These are phyloP conservation scores for Oleoguttula mirabilis DNA, from an alignment of 495 filamentous ascomycete genomes.

Conservation along the genomic window DNA sequence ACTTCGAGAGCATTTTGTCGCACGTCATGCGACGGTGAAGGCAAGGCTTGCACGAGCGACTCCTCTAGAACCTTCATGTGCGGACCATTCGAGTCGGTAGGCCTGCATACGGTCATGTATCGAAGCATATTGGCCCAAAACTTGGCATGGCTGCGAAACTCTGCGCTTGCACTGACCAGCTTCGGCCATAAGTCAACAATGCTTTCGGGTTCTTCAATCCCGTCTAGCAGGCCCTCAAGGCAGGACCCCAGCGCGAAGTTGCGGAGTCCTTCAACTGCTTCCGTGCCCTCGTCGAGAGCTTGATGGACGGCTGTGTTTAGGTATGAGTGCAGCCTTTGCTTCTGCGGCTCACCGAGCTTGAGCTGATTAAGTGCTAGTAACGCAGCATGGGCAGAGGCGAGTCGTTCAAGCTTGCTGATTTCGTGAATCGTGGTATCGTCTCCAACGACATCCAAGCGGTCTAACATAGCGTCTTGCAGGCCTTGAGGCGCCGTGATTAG, in stretches of 20 bases:
- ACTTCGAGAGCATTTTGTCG: constrained; percentile 59
- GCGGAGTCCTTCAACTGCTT: background rate
- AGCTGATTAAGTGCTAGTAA: background rate
- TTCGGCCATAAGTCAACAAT: background rate
- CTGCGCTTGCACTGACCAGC: constrained; percentile 1
- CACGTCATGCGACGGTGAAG: constrained; percentile 56
- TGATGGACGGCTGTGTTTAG: background rate
- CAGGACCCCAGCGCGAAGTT: background rate
- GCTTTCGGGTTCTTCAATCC: background rate
- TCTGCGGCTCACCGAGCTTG: background rate
- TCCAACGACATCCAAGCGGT: no score
- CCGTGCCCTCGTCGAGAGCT: background rate
- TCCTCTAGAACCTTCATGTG: constrained; percentile 42
- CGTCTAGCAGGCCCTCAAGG: constrained; percentile 1
- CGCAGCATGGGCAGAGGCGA: background rate
- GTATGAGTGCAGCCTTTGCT: background rate
- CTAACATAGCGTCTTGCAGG: no score
- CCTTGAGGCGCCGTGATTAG: no score
- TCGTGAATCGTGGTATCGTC: no score
- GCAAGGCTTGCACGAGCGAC: constrained; percentile 57
- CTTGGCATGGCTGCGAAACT: background rate
- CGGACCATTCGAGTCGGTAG: background rate
- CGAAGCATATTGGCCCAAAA: constrained; percentile 12
- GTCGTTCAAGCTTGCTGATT: no score
- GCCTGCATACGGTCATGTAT: background rate